Evolutionary conservation across 345 rosid species (phyloP).

Genomic region (Mallotus nudiflorus): DNA sequence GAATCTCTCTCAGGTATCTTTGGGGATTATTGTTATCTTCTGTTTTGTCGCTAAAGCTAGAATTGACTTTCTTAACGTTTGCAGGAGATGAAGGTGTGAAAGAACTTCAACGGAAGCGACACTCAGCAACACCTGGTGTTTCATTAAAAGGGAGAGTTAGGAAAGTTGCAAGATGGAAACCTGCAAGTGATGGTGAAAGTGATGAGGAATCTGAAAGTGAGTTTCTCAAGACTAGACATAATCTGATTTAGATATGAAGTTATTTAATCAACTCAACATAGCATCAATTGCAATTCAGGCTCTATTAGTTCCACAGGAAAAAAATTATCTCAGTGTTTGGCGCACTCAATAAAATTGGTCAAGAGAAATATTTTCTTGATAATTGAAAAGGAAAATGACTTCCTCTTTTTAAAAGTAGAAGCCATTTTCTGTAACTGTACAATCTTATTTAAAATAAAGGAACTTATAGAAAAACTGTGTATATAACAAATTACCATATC

Average conservation of each 20-base stretch:
- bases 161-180: constrained; percentile 87
- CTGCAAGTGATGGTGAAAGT: constrained; percentile 82
- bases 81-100: constrained; percentile 81
- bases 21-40: background rate
- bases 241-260: background rate
- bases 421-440: no score
- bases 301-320: no score
- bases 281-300: background rate
- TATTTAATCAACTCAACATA: background rate
- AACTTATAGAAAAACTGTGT: no score
- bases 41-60: background rate
- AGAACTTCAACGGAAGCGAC: constrained; percentile 93
- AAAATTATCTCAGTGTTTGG: no score
- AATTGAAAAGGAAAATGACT: no score
- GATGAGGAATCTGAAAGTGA: constrained; percentile 81
- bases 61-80: constrained; percentile 20
- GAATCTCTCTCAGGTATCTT: constrained; percentile 75
- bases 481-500: no score
- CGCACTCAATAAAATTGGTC: no score
- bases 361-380: no score
- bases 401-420: no score
- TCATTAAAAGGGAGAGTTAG: constrained; percentile 91
- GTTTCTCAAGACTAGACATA: constrained; percentile 31
- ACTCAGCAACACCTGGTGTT: constrained; percentile 82
- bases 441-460: no score